phyloP scores from a whole-genome alignment of 2,329 filamentous ascomycete species.

The Neonectria magnoliae region DNA sequence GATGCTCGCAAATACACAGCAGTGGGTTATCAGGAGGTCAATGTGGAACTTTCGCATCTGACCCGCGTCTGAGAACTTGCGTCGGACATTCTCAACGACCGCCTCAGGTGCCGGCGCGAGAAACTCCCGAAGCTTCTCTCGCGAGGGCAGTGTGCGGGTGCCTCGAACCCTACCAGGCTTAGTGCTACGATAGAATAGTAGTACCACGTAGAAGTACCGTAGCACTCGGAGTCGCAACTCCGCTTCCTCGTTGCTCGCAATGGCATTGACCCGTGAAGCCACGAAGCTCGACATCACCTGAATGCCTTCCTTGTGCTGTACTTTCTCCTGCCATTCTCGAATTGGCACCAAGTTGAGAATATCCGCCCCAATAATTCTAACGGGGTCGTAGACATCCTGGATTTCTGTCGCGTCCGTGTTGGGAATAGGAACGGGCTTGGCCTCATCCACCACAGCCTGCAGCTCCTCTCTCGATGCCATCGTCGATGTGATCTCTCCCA shows the following conservation, averaged over 20 bases:
- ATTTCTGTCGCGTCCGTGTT: slow-evolving; percentile 74
- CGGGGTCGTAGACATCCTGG: slow-evolving; percentile 77
- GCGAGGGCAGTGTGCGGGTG: slow-evolving; percentile 63
- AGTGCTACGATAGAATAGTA: slow-evolving; percentile 62
- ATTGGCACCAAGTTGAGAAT: slow-evolving; percentile 75
- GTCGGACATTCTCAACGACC: slow-evolving; percentile 72
- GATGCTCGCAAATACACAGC: slow-evolving; percentile 75
- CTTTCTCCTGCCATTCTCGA: slow-evolving; percentile 77
- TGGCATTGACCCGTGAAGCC: slow-evolving; percentile 66
- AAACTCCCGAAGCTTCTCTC: slow-evolving; percentile 68
- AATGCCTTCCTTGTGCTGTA: slow-evolving; percentile 67
- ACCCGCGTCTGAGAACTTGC: slow-evolving; percentile 73
- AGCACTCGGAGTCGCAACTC: slow-evolving; percentile 66
- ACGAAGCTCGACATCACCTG: slow-evolving; percentile 71
- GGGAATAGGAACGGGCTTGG: slow-evolving; percentile 77
- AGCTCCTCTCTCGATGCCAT: slow-evolving; percentile 75
- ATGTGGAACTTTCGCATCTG: slow-evolving; percentile 76
- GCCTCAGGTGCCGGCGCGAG: slow-evolving; percentile 68
- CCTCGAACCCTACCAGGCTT: slow-evolving; percentile 59
- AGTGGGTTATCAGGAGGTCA: slow-evolving; percentile 78
- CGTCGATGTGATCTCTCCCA: slow-evolving; percentile 68
- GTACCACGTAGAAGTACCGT: slow-evolving; percentile 67
- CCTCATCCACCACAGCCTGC: slow-evolving; percentile 70
- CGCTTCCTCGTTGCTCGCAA: slow-evolving; percentile 64
- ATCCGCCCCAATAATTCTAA: slow-evolving; percentile 72